These are phyloP conservation scores for Aspergillus sclerotialis DNA, from an alignment of 2,329 filamentous ascomycete species.

Conservation along the genomic window DNA sequence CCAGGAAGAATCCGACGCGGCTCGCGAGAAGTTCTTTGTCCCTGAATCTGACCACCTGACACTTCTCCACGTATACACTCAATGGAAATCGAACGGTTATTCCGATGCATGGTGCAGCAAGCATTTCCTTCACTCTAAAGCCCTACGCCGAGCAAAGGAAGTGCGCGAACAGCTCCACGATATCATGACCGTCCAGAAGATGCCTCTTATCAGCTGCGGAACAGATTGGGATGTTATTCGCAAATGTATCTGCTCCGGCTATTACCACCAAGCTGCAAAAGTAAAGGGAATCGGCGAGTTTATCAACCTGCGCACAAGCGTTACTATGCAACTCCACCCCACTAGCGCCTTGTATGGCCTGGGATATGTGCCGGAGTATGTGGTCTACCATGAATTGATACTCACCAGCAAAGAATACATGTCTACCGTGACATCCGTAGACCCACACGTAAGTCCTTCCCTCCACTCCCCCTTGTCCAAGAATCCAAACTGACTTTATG, in stretches of 20 bases:
- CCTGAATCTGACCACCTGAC: conserved; percentile 96
- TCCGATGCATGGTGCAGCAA: conserved; percentile 87
- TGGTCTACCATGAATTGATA: conserved; percentile 96
- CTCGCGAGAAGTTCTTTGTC: conserved; percentile 96
- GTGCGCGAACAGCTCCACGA: conserved; percentile 89
- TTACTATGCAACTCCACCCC: conserved; percentile 89
- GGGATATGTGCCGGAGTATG: conserved; percentile 91
- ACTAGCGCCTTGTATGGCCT: conserved; percentile 88
- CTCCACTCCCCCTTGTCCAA: background rate
- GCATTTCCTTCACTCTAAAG: conserved; percentile 94
- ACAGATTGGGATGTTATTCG: conserved; percentile 96
- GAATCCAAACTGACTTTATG: conserved; percentile 4
- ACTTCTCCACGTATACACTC: conserved; percentile 87
- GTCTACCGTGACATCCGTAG: conserved; percentile 91
- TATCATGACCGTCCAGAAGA: conserved; percentile 90
- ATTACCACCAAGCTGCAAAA: conserved; percentile 95
- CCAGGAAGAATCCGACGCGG: conserved; percentile 90
- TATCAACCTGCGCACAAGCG: conserved; percentile 88
- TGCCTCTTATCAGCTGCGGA: conserved; percentile 78
- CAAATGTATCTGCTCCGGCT: conserved; percentile 94
- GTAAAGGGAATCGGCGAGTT: conserved; percentile 97
- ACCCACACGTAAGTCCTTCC: conserved; percentile 59
- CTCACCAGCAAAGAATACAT: conserved; percentile 97
- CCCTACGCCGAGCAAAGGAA: conserved; percentile 82
- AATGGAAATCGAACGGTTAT: conserved; percentile 87